Conservation (phyloP, 2,329 filamentous ascomycete genomes). For the Teratosphaeria zuluensis region DNA sequence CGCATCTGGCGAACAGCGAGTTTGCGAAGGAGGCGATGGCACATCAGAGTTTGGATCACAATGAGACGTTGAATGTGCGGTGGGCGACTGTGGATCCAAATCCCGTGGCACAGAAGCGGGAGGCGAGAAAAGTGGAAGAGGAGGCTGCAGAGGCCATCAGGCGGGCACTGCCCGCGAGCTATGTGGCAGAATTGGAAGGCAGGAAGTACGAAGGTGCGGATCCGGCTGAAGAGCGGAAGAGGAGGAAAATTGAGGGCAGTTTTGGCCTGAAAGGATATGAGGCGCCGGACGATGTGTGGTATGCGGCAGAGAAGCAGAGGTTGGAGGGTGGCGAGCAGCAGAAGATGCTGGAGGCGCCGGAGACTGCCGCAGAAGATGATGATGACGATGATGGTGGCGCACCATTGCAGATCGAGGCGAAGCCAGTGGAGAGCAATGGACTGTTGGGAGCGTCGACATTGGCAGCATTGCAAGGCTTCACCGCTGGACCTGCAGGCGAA, state of each 20-base stretch:
- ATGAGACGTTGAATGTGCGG: slow-evolving; percentile 85
- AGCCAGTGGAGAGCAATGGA: slow-evolving; percentile 32
- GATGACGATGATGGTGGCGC: slow-evolving; percentile 24
- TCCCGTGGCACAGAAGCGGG: slow-evolving; percentile 84
- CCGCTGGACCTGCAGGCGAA: slow-evolving; percentile 28
- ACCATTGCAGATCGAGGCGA: slow-evolving; percentile 33
- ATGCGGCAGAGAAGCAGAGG: slow-evolving; percentile 64
- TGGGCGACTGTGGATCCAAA: slow-evolving; percentile 98
- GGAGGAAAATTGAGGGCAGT: slow-evolving; percentile 77
- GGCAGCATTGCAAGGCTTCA: slow-evolving; percentile 59
- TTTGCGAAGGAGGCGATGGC: slow-evolving; percentile 83
- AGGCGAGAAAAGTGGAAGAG: slow-evolving; percentile 81
- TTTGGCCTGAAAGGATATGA: slow-evolving; percentile 90
- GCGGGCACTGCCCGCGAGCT: slow-evolving; percentile 76
- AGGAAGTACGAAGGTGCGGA: slow-evolving; percentile 46
- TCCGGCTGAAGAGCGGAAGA: slow-evolving; percentile 67
- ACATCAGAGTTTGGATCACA: slow-evolving; percentile 83
- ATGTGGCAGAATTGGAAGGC: slow-evolving; percentile 88
- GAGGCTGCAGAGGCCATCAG: slow-evolving; percentile 92
- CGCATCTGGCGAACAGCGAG: slow-evolving; percentile 78
- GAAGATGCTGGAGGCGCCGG: slow-evolving; percentile 44
- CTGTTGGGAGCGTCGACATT: slow-evolving; percentile 79
- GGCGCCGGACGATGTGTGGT: slow-evolving; percentile 89
- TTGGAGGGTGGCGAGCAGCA: slow-evolving; percentile 56
- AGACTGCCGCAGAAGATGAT: slow-evolving; percentile 24